phyloP scores from a whole-genome alignment of 1,284 basidiomycete species.

The Ustilago trichophora region DNA sequence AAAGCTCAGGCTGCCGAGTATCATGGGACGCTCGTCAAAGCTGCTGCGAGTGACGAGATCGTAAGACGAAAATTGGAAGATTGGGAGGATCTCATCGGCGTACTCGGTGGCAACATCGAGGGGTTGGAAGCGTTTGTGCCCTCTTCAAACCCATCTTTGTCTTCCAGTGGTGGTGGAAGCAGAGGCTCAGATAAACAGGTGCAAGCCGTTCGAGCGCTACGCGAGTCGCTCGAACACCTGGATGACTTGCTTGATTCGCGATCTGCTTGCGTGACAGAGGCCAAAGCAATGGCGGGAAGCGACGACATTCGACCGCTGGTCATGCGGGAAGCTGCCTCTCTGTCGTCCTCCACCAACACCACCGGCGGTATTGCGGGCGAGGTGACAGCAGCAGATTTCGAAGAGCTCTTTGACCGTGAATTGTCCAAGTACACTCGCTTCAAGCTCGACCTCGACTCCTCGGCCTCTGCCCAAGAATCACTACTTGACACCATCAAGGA shows the following conservation, averaged over 20 bases:
- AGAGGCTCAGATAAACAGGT: conserved; percentile 24
- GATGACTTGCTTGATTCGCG: conserved; percentile 73
- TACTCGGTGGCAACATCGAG: conserved; percentile 16
- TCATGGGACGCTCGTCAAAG: conserved; percentile 47
- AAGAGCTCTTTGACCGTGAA: conserved; percentile 81
- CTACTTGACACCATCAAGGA: conserved; percentile 78
- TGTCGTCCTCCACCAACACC: too few species aligned
- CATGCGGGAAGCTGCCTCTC: conserved; percentile 72
- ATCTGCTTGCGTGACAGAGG: conserved; percentile 74
- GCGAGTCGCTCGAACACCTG: conserved; percentile 80
- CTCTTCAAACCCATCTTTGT: conserved; percentile 12
- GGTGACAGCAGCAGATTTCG: conserved; percentile 70
- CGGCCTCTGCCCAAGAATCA: conserved; percentile 74
- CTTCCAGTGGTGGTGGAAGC: conserved; percentile 3
- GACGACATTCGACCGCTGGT: conserved; percentile 83
- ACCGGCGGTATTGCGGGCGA: too few species aligned
- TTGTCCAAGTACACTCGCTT: conserved; percentile 83
- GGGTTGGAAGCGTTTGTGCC: conserved; percentile 39
- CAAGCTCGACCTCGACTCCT: conserved; percentile 74
- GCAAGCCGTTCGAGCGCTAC: conserved; percentile 73
- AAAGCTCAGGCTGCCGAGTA: conserved; percentile 47
- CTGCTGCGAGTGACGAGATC: conserved; percentile 48
- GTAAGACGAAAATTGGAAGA: conserved; percentile 69
- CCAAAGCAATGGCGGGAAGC: conserved; percentile 73
- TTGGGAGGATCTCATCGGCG: conserved; percentile 40